Conservation (phyloP, 225 moss, liverwort and hornwort species). For the Bryum argenteum region DNA sequence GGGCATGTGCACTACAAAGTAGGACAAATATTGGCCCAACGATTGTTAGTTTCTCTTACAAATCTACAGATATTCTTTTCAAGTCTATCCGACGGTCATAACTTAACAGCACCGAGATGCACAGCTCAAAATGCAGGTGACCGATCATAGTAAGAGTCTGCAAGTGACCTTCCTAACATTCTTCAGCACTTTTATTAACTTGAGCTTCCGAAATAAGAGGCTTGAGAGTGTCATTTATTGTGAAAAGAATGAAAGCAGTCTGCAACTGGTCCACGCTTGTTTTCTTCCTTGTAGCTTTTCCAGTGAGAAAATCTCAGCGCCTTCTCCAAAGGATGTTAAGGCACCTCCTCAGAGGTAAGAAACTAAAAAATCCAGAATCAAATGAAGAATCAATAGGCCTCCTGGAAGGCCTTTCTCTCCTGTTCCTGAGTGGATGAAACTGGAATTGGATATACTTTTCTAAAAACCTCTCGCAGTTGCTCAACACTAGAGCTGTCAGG, state of each 20-base stretch:
- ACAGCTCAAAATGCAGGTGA: neutral
- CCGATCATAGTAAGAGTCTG: neutral
- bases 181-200: neutral
- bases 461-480: constrained; percentile 31
- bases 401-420: constrained; percentile 7
- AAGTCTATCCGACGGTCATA: too few relatives aligned
- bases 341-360: neutral
- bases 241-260: neutral
- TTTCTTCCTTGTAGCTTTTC: neutral
- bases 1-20: too few relatives aligned
- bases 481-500: constrained; percentile 32
- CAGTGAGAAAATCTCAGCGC: neutral
- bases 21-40: too few relatives aligned
- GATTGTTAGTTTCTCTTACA: too few relatives aligned
- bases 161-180: neutral
- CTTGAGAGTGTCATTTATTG: neutral
- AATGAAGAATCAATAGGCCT: constrained; percentile 4
- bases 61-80: too few relatives aligned
- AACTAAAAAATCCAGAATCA: neutral
- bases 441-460: constrained; percentile 35
- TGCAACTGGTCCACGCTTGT: neutral
- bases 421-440: constrained; percentile 23
- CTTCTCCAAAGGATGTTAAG: neutral
- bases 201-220: too few relatives aligned
- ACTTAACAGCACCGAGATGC: neutral